Conservation (phyloP, 306 rosid species). For the Sphenostylis stenocarpa region DNA sequence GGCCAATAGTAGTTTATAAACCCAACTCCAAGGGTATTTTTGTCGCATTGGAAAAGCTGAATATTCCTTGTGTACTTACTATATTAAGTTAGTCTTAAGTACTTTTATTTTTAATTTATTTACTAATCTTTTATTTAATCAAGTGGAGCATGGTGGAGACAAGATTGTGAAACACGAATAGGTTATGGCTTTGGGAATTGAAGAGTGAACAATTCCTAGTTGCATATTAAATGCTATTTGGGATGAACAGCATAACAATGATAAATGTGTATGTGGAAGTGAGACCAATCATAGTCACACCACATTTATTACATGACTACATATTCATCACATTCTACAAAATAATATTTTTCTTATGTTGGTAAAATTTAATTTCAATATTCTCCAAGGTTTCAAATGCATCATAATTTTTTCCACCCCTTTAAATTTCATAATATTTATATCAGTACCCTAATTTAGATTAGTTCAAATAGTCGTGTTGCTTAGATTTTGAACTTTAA, state of each 20-base stretch:
- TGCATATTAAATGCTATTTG: background rate
- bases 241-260: background rate
- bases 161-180: conserved; percentile 12
- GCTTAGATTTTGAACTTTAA: too few species aligned
- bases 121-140: conserved; percentile 4
- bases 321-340: background rate
- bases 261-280: background rate
- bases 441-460: too few species aligned
- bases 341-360: too few species aligned
- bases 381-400: too few species aligned
- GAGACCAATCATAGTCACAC: background rate
- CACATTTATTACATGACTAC: background rate
- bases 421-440: too few species aligned
- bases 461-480: too few species aligned
- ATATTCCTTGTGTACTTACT: conserved; percentile 48
- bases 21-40: conserved; percentile 64
- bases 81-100: background rate
- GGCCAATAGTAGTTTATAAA: conserved; percentile 39
- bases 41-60: conserved; percentile 92
- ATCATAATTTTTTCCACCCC: too few species aligned
- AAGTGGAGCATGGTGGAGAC: background rate
- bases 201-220: background rate
- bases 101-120: background rate
- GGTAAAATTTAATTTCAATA: too few species aligned
- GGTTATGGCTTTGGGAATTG: conserved; percentile 31